Conservation (phyloP, 495 filamentous ascomycete genomes). For the Rhypophila decipiens region DNA sequence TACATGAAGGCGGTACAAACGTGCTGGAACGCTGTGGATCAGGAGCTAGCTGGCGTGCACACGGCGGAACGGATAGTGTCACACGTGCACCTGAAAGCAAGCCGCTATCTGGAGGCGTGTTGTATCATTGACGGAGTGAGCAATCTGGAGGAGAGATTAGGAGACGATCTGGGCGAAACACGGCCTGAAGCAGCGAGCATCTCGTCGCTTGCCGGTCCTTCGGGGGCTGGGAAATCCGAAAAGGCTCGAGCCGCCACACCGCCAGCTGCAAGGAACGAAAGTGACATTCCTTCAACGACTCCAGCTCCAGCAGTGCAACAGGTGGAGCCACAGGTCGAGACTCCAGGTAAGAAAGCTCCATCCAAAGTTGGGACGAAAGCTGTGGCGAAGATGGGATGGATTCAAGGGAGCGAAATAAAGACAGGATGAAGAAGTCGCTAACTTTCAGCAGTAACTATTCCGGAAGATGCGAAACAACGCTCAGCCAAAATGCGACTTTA, state of each 20-base stretch:
- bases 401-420: neutral
- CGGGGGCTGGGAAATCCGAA: conserved; percentile 12
- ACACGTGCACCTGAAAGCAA: conserved; percentile 34
- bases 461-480: conserved; percentile 13
- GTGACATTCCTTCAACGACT: too few relatives aligned
- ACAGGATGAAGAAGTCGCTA: too few relatives aligned
- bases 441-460: neutral
- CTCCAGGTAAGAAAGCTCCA: conserved; percentile 8
- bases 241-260: neutral
- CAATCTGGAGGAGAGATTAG: conserved; percentile 38
- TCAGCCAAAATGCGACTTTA: conserved; percentile 42
- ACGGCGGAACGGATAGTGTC: conserved; percentile 36
- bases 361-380: too few relatives aligned
- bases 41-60: conserved; percentile 42
- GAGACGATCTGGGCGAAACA: conserved; percentile 30
- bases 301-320: too few relatives aligned
- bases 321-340: neutral
- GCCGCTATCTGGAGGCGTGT: conserved; percentile 43
- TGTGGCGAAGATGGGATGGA: neutral
- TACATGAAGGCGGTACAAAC: conserved; percentile 78
- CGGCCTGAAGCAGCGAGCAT: conserved; percentile 7
- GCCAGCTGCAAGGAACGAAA: neutral
- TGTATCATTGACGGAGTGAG: conserved; percentile 46
- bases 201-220: conserved; percentile 6
- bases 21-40: conserved; percentile 71